Base-by-base conservation (phyloP, 768 basidiomycete genomes). In the Suillus occidentalis region DNA sequence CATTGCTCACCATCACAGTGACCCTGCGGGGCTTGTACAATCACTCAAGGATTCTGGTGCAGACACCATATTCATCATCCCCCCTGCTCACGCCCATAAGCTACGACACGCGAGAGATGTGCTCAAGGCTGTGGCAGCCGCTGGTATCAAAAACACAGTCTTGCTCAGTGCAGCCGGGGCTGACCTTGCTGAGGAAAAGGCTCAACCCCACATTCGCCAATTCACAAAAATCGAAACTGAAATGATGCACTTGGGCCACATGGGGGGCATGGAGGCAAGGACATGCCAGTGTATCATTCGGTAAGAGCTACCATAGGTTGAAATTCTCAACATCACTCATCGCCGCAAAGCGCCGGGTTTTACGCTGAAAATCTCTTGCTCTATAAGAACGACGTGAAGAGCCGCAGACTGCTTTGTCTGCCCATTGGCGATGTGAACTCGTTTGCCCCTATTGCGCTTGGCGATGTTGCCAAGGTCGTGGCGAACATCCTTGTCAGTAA, bases 351-450 rank as follows among this genome's bases (percentile, higher is more conserved):
- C 34, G 73, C 75, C 5, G 73, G 74, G 6, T 74, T 73, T 67
- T 76, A 76, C 60, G 67, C 72, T 12, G 75, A 76, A 68, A 75
- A 75, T 68, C 66, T 74, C 25, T 65, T 73, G 39, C 68, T 74
- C 18, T 75, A 72, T 66, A 70, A 65, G 61, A 73, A 74, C 63
- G 69, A 75, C 52, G 72, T 69, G 34, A 67, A 72, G 61, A 64
- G 61, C 13, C 65, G 68, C 50, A 68, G 71, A 31, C 72, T 70
- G 63, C 69, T 76, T 16, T 73, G 70, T 10, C 60, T 75, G 13
- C 74, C 74, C 6, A 75, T 75, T 50, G 72, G 70, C 62, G 53
- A 65, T 20, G 47, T 61, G 49, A 69, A 76, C 64, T 70, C 72
- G 55, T 75, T 76, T 52, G 70, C 73, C 0, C n/a, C n/a, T n/a